Percentiles rank a stretch among this genome's conserved stretches.
Evolutionary conservation across 2,329 filamentous ascomycete genomes (phyloP).

Genomic region (Alternaria novae-zelandiae): DNA sequence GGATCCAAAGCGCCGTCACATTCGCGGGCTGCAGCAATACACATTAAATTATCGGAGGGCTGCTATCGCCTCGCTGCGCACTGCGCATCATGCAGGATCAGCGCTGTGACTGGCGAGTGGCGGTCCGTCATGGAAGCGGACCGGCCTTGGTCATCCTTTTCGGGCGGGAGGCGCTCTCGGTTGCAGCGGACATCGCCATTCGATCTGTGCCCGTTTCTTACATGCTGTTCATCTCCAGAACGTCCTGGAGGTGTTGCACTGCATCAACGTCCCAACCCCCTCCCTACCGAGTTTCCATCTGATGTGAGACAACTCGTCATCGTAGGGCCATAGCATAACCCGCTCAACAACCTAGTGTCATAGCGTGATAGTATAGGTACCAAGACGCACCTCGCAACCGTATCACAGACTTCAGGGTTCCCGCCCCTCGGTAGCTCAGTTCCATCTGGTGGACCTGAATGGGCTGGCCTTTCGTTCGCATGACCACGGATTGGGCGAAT

Average conservation of each 20-base stretch:
- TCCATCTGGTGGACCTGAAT: slow-evolving; percentile 18
- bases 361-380: slow-evolving; percentile 15
- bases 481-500: slow-evolving; percentile 42
- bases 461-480: slow-evolving; percentile 43
- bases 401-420: slow-evolving; percentile 35
- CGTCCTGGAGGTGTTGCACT: slow-evolving; percentile 17
- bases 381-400: slow-evolving; percentile 20
- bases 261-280: slow-evolving; percentile 7
- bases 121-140: slow-evolving; percentile 29
- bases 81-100: slow-evolving; percentile 30
- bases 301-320: slow-evolving; percentile 22
- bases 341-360: slow-evolving; percentile 1
- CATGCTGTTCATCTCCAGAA: slow-evolving; percentile 9
- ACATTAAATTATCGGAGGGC: slow-evolving; percentile 24
- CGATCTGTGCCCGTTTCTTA: slow-evolving; percentile 23
- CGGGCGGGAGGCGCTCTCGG: slow-evolving; percentile 42
- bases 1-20: slow-evolving; percentile 36
- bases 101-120: slow-evolving; percentile 37
- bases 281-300: slow-evolving; percentile 13
- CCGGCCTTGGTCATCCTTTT: slow-evolving; percentile 24
- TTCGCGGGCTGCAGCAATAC: slow-evolving; percentile 31
- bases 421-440: slow-evolving; percentile 9
- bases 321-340: slow-evolving; percentile 8
- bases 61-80: slow-evolving; percentile 19
- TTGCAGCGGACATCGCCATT: slow-evolving; percentile 40